A percentile compares a stretch with the other conserved stretches of the same genome.
Evolutionary conservation across 2,329 filamentous ascomycete genomes (phyloP).

Genomic region (Aspergillus terreus): DNA sequence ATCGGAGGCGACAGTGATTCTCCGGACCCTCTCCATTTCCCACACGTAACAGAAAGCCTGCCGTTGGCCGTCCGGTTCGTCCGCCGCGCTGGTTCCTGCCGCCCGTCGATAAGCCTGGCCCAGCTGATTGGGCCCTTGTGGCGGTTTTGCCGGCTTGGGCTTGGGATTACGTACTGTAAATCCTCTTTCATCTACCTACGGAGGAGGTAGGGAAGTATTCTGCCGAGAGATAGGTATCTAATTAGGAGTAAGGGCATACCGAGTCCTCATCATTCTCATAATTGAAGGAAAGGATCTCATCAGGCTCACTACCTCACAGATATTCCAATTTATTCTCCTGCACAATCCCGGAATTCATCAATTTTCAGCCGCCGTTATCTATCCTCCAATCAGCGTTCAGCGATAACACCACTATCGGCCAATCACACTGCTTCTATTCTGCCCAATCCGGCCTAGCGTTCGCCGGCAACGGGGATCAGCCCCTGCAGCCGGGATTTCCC

Average conservation of each 20-base stretch:
- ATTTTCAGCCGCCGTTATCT: no score
- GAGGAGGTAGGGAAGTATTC: no score
- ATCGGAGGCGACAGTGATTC: slow-evolving; percentile 8
- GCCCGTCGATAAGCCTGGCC: slow-evolving; percentile 26
- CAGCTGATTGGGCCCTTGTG: slow-evolving; percentile 25
- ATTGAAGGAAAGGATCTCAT: no score
- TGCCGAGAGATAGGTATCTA: no score
- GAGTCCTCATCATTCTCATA: no score
- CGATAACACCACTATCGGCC: slow-evolving; percentile 21
- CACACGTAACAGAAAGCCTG: slow-evolving; percentile 28
- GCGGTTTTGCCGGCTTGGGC: slow-evolving; percentile 11
- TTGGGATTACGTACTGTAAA: slow-evolving; percentile 32
- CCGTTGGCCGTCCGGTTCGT: slow-evolving; percentile 8
- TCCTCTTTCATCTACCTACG: no score
- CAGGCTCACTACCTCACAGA: no score
- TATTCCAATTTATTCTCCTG: no score
- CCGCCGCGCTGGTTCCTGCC: slow-evolving; percentile 10
- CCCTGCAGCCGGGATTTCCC: slow-evolving; percentile 22
- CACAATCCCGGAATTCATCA: no score
- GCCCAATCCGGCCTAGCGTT: slow-evolving; percentile 18
- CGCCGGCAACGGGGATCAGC: slow-evolving; percentile 25
- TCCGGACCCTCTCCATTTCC: slow-evolving; percentile 18
- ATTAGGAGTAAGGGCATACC: no score
- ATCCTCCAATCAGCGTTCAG: slow-evolving; percentile 19
- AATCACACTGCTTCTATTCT: slow-evolving; percentile 15